Base-by-base conservation (phyloP, 805 yeast genomes). In the Kodamaea hsintzibuensis region DNA sequence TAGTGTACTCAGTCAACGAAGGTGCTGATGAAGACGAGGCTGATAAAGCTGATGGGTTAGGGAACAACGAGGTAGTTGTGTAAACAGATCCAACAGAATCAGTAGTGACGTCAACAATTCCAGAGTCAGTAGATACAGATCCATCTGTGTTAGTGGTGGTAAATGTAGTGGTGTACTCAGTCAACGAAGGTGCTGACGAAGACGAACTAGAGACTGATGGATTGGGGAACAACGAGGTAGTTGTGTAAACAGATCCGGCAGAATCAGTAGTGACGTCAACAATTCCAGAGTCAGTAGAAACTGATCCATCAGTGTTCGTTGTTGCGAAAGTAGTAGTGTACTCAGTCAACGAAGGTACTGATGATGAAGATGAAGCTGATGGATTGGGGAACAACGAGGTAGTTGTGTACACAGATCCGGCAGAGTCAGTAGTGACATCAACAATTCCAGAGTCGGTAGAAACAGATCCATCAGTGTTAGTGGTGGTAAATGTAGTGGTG, bases 241-340 rank as follows among this genome's bases (percentile, higher is more conserved):
- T n/a, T n/a, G n/a, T n/a, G n/a, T n/a, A n/a, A n/a, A 55, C 25
- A 53, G 55, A 8, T 27, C 64, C 65, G 9, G 45, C 56, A 16
- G 62, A 51, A 42, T 64, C 57, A 16, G 67, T 63, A 5, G 68
- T 62, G 17, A 62, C 60, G 40, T 58, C 43, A 14, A 51, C 58
- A 18, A 45, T 56, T 14, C 58, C 64, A 12, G 63, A 53, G n/a
- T 57, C 47, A 27, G 64, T 56, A 6, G 40, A 50, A 18, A 57
- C 48, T 1, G 50, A 19, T 14, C 50, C 49, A 30, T 44, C 13
- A 6, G 52, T 50, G 16, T 45, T 51, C 7, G 47, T 17, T 14
- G 59, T 55, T 5, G 53, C 47, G 39, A 57, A 53, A 12, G 62
- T 60, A 7, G 64, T 60, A 39, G 62, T 58, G 55, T 58, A 62